Conservation (phyloP, 257 asterid species). For the Penstemon newberryi region DNA sequence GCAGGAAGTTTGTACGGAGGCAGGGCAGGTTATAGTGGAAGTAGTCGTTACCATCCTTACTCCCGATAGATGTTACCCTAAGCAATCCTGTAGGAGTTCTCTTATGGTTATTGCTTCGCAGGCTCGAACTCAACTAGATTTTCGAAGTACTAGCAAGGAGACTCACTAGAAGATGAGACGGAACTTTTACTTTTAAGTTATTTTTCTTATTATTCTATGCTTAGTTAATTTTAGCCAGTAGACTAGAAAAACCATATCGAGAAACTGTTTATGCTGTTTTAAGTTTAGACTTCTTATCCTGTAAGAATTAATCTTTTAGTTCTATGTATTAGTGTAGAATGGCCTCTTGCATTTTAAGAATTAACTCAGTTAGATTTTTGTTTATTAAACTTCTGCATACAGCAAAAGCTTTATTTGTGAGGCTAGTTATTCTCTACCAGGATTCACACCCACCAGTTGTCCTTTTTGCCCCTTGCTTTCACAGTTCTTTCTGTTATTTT, state of each 20-base stretch:
- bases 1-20: conserved; percentile 87
- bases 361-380: background rate
- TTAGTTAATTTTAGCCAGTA: conserved; percentile 21
- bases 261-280: background rate
- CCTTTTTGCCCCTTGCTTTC: no score
- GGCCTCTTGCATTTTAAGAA: background rate
- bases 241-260: background rate
- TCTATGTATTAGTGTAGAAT: background rate
- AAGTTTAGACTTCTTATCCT: background rate
- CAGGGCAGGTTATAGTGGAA: conserved; percentile 92
- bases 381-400: background rate
- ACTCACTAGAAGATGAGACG: conserved; percentile 56
- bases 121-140: conserved; percentile 55
- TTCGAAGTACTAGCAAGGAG: conserved; percentile 64
- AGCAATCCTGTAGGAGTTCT: conserved; percentile 64
- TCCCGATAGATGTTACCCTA: conserved; percentile 69
- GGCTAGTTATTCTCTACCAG: background rate
- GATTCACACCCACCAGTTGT: background rate
- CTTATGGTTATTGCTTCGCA: conserved; percentile 54
- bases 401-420: background rate
- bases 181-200: conserved; percentile 39
- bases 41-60: conserved; percentile 93
- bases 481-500: no score
- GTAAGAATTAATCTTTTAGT: background rate
- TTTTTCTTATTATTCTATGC: conserved; percentile 22